Percentiles rank a stretch among this genome's conserved stretches.
Conservation (phyloP, 2,329 filamentous ascomycete species). For the Alternaria gansuensis region DNA sequence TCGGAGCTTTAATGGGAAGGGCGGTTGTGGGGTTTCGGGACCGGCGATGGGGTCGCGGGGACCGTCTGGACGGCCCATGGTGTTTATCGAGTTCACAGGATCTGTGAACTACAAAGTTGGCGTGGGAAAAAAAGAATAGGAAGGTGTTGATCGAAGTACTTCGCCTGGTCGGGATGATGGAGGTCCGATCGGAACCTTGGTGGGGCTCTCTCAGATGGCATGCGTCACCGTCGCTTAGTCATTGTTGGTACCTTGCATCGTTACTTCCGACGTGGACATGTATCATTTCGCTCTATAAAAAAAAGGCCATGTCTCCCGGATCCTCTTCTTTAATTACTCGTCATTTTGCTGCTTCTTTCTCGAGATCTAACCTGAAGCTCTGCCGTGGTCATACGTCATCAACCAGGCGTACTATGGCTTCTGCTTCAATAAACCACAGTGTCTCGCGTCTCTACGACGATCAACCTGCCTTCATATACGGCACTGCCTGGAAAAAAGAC, state of each 20-base stretch:
- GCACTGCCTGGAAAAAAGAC: constrained; percentile 86
- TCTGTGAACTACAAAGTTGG: no score
- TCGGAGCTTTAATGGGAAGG: constrained; percentile 84
- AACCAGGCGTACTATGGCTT: constrained; percentile 31
- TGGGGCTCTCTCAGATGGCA: constrained; percentile 17
- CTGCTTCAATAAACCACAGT: constrained; percentile 16
- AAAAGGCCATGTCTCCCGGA: background rate
- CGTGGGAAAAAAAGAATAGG: background rate
- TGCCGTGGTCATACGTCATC: background rate
- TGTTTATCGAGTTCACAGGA: background rate
- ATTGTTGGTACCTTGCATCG: constrained; percentile 11
- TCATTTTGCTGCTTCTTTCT: background rate
- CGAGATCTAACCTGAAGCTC: background rate
- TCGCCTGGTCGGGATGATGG: constrained; percentile 18
- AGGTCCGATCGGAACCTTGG: constrained; percentile 27
- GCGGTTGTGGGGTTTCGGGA: constrained; percentile 72
- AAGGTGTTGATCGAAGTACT: constrained; percentile 6
- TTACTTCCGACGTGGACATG: background rate
- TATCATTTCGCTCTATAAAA: background rate
- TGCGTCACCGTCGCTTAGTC: constrained; percentile 21
- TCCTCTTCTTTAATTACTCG: no score
- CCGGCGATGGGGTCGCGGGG: constrained; percentile 68
- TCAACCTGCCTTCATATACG: constrained; percentile 68
- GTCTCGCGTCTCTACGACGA: constrained; percentile 29
- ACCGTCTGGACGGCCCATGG: constrained; percentile 40